phyloP scores from a whole-genome alignment of 176 grass and related monocot species.

The Paspalum notatum region DNA sequence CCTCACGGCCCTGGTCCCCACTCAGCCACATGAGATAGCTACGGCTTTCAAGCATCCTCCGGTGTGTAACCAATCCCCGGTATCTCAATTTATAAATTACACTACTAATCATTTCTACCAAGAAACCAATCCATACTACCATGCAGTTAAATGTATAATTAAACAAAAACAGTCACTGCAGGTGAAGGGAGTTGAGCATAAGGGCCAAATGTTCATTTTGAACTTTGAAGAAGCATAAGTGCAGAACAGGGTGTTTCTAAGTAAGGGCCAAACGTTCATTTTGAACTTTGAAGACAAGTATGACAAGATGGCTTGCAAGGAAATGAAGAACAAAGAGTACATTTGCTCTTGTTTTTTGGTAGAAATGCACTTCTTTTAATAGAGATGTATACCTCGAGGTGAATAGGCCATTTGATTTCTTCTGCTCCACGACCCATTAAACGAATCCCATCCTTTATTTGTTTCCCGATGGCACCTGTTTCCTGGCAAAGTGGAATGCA shows the following conservation, averaged over 20 bases:
- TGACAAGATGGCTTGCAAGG: neutral
- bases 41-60: too few relatives aligned
- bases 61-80: too few relatives aligned
- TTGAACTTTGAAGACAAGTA: conserved; percentile 10
- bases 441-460: conserved; percentile 96
- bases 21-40: too few relatives aligned
- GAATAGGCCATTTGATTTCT: conserved; percentile 98
- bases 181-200: neutral
- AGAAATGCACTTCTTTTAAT: neutral
- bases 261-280: neutral
- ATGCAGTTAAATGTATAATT: too few relatives aligned
- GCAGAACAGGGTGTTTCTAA: neutral
- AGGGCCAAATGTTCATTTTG: neutral
- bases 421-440: conserved; percentile 93
- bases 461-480: conserved; percentile 84
- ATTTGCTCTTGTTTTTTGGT: too few relatives aligned
- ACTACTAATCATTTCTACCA: neutral
- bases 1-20: too few relatives aligned
- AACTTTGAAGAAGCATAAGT: neutral
- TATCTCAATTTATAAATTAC: neutral
- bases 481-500: conserved; percentile 53
- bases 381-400: conserved; percentile 65
- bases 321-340: neutral
- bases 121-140: neutral
- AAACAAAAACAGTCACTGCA: too few relatives aligned